Conservation (phyloP, 2,329 filamentous ascomycete species). For the Colletotrichum sp. region DNA sequence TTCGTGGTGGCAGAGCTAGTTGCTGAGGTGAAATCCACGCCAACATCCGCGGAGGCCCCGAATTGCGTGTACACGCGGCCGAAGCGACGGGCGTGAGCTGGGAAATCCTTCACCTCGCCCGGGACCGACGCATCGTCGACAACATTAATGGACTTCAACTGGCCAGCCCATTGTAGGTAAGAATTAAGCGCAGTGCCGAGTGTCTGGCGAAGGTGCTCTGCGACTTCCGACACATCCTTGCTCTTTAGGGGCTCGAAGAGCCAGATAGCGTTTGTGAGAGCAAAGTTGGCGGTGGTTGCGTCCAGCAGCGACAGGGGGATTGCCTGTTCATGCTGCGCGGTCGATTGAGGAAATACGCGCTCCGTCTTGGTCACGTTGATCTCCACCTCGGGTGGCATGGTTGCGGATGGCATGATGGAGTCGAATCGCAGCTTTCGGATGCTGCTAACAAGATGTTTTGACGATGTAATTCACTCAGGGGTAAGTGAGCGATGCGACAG, state of each 20-base stretch:
- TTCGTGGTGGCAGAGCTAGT: neutral
- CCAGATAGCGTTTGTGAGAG: neutral
- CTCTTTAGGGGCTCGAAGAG: neutral
- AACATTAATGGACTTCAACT: neutral
- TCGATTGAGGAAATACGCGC: neutral
- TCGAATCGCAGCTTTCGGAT: neutral
- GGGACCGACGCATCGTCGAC: neutral
- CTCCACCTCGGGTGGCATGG: neutral
- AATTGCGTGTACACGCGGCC: neutral
- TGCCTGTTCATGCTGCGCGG: neutral
- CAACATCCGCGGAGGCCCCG: neutral
- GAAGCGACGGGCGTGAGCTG: neutral
- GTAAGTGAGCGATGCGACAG: neutral
- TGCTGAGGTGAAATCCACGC: neutral
- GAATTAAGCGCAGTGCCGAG: neutral
- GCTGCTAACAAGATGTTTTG: neutral
- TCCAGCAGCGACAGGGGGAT: neutral
- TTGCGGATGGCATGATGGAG: neutral
- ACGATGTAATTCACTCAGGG: neutral
- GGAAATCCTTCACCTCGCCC: neutral
- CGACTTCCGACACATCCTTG: neutral
- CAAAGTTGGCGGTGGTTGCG: neutral
- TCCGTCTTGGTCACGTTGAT: neutral
- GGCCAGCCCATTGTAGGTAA: neutral
- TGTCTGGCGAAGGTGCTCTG: neutral